phyloP scores from a whole-genome alignment of 139 green algal genomes.

The Tetraselmis striata region DNA sequence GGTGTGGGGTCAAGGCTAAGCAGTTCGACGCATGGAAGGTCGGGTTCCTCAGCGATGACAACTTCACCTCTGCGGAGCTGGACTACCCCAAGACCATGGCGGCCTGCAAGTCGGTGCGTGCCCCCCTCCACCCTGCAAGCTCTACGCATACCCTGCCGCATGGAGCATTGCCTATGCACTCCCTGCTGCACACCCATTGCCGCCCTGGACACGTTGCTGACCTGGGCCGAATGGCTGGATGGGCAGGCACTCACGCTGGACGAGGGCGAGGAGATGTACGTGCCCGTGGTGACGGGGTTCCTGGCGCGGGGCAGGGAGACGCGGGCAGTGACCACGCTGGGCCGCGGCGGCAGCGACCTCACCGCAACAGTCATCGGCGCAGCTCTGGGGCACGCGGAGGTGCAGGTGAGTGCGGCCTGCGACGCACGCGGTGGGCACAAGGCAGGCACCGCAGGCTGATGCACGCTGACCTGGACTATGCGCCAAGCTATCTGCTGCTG shows the following conservation, averaged over 20 bases:
- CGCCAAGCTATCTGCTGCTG: background rate
- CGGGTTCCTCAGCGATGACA: slow-evolving; percentile 85
- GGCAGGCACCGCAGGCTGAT: background rate
- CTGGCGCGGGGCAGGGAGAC: slow-evolving; percentile 64
- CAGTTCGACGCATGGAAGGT: slow-evolving; percentile 86
- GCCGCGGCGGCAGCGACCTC: slow-evolving; percentile 89
- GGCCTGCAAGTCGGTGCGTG: slow-evolving; percentile 14
- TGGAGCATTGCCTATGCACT: background rate
- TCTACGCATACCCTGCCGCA: background rate
- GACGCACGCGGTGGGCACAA: too few relatives aligned
- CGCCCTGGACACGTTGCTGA: too few relatives aligned
- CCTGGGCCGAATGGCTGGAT: too few relatives aligned
- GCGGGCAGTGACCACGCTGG: slow-evolving; percentile 91
- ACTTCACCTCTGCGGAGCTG: slow-evolving; percentile 78
- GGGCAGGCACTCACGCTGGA: slow-evolving; percentile 19
- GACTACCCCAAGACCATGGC: slow-evolving; percentile 1
- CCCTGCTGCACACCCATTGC: background rate
- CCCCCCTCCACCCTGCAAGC: background rate
- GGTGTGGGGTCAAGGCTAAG: background rate
- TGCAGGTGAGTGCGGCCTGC: slow-evolving; percentile 68
- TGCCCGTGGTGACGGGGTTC: slow-evolving; percentile 96
- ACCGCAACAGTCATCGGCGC: slow-evolving; percentile 90
- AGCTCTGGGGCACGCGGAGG: slow-evolving; percentile 71
- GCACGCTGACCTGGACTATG: background rate
- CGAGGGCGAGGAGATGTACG: slow-evolving; percentile 1